Conservation (phyloP, 345 rosid species). For the Populus nigra region DNA sequence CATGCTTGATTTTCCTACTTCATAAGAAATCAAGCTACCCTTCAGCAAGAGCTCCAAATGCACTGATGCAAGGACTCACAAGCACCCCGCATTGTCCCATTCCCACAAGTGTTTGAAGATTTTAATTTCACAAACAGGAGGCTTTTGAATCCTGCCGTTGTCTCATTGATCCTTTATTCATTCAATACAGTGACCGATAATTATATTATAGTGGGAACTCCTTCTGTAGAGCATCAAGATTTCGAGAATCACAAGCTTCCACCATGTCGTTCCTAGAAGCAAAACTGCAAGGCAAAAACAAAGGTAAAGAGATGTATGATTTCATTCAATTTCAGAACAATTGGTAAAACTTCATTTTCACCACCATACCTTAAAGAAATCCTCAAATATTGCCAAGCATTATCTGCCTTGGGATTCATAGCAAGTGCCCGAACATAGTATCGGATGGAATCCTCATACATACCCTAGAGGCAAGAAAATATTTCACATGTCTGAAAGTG, state of each 20-base stretch:
- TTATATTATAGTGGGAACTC: slow-evolving; percentile 69
- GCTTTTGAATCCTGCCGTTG: background rate
- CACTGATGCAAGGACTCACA: background rate
- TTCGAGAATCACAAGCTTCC: slow-evolving; percentile 91
- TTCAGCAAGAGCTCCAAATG: background rate
- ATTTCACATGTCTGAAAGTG: background rate
- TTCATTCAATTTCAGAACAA: background rate
- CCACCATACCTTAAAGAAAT: slow-evolving; percentile 76
- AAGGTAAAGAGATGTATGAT: background rate
- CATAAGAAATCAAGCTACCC: background rate
- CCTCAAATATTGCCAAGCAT: slow-evolving; percentile 97
- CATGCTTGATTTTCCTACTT: background rate
- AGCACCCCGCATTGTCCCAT: background rate
- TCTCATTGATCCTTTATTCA: background rate
- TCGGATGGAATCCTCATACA: slow-evolving; percentile 85
- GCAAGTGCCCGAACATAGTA: slow-evolving; percentile 97
- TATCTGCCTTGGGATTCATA: slow-evolving; percentile 99
- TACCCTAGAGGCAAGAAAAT: slow-evolving; percentile 48
- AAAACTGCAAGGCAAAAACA: slow-evolving; percentile 46
- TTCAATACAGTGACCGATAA: background rate
- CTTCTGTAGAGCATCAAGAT: slow-evolving; percentile 78
- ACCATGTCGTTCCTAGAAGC: slow-evolving; percentile 80
- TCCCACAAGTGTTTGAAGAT: background rate
- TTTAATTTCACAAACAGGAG: background rate
- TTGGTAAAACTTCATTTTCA: background rate